Evolutionary conservation across 2,329 filamentous ascomycete genomes (phyloP), one percentile per base, ranked within the genome.

Genomic region (Aspergillus terreus): DNA sequence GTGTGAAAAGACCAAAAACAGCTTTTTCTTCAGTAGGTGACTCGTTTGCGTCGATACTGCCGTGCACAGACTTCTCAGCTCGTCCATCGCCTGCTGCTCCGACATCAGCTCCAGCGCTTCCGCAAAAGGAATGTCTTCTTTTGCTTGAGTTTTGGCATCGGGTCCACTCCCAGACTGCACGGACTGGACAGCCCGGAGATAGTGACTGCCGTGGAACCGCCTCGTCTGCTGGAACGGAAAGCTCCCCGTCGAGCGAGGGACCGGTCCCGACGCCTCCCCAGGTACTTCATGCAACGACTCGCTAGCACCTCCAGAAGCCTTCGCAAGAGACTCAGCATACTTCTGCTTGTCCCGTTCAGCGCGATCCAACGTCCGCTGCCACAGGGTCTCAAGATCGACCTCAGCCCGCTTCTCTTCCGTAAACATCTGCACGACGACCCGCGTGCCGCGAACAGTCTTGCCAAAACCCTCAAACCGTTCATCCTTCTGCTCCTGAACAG

Each of bases 391-490:
- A 48, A 89, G 69, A 63, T 88, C 81, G 32, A 87, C 77, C 59
- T 88, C 83, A 27, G 75, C 79, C 59, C 86, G 75, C 71, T 87
- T 88, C 63, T 86, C 83, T 58, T 86, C 83, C 0, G 84, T 88
- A 64, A 89, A 81, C 74, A 89, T 81, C 67, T 89, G 86, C 36
- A 88, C 81, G 32, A 89, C 85, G 47, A 89, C 76, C 49, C 80
- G 82, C 2, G 82, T 81, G 1, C 82, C 82, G 7, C 76, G 72
- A 9, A 71, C 76, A 50, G 76, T 64, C 33, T 76, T 75, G 1
- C 90, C 89, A 64, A 96, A 96, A 0, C 92, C 92, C 32, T 90
- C 85, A 51, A 92, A 83, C 4, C 56, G 62, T 14, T 58, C 56
- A 14, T 65, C 61, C 9, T 59, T 51, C 30, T 59, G 43, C 38